Evolutionary conservation across 2,329 filamentous ascomycete genomes (phyloP).

Genomic region (Ophiocordyceps camponoti-leonardi): DNA sequence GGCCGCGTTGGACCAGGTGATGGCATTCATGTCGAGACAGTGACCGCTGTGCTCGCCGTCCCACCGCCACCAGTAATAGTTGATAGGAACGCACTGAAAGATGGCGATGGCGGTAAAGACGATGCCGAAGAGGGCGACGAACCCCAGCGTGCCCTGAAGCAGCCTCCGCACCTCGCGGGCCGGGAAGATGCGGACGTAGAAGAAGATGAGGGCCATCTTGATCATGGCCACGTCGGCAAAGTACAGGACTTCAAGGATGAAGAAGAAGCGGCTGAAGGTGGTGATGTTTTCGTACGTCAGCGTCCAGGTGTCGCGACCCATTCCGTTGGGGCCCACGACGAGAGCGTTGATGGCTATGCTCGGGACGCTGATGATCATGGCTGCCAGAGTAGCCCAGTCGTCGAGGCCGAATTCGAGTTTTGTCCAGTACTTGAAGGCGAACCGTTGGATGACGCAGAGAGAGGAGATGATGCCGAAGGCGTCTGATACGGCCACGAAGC

Average conservation of each 20-base stretch:
- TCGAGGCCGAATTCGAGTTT: conserved; percentile 19
- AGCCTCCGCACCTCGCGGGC: conserved; percentile 16
- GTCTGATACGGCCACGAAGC: conserved; percentile 16
- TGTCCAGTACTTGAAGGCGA: conserved; percentile 16
- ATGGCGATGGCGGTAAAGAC: conserved; percentile 24
- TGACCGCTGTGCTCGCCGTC: conserved; percentile 25
- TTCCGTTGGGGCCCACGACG: conserved; percentile 19
- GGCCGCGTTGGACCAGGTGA: conserved; percentile 33
- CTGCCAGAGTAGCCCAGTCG: conserved; percentile 17
- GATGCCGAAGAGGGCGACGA: conserved; percentile 21
- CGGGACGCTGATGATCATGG: conserved; percentile 11
- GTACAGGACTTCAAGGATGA: conserved; percentile 25
- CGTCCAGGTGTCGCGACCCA: conserved; percentile 35
- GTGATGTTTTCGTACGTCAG: conserved; percentile 22
- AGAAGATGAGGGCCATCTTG: conserved; percentile 34
- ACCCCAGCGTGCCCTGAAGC: conserved; percentile 23
- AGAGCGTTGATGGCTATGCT: conserved; percentile 14
- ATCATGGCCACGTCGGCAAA: conserved; percentile 26
- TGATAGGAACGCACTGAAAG: conserved; percentile 34
- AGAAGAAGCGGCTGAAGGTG: conserved; percentile 24
- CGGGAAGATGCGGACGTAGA: conserved; percentile 39
- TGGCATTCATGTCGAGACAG: conserved; percentile 30
- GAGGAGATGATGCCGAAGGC: conserved; percentile 16
- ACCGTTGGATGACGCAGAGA: conserved; percentile 23
- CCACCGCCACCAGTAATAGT: conserved; percentile 36